phyloP scores from a whole-genome alignment of 768 basidiomycete genomes.

The Zangia roseola region DNA sequence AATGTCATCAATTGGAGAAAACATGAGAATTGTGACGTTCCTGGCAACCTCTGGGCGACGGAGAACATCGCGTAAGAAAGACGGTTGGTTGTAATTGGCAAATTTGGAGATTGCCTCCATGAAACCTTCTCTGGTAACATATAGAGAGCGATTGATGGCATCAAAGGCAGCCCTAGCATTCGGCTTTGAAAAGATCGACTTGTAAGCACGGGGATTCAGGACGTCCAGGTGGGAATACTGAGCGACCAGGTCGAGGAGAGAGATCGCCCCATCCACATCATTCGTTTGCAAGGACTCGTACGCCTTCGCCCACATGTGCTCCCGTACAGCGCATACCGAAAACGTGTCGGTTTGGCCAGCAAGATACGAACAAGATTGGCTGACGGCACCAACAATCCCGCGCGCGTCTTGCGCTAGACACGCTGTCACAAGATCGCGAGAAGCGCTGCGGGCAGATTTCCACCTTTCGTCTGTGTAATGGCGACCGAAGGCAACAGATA shows the following conservation, averaged over 20 bases:
- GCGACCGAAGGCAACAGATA: conserved; percentile 45
- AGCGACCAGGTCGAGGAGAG: conserved; percentile 58
- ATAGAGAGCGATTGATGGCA: conserved; percentile 61
- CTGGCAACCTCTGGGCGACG: conserved; percentile 53
- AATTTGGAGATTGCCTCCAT: conserved; percentile 59
- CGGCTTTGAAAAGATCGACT: conserved; percentile 33
- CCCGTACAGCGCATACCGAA: conserved; percentile 42
- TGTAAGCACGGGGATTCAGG: conserved; percentile 54
- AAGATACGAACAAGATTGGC: conserved; percentile 33
- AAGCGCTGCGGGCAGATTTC: conserved; percentile 39
- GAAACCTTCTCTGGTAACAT: conserved; percentile 59
- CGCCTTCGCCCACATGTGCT: conserved; percentile 65
- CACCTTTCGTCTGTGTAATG: conserved; percentile 40
- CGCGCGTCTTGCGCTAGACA: conserved; percentile 35
- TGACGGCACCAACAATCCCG: conserved; percentile 31
- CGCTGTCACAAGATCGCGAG: conserved; percentile 41
- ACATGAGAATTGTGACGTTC: conserved; percentile 62
- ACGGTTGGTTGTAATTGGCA: conserved; percentile 57
- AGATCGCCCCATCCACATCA: conserved; percentile 58
- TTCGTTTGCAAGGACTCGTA: conserved; percentile 58
- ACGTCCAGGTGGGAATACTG: conserved; percentile 65
- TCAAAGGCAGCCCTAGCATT: conserved; percentile 39
- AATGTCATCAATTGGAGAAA: conserved; percentile 79
- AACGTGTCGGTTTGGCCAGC: conserved; percentile 31
- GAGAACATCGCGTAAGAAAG: conserved; percentile 55